phyloP scores from a whole-genome alignment of 768 basidiomycete species.

The Gyrodon lividus region DNA sequence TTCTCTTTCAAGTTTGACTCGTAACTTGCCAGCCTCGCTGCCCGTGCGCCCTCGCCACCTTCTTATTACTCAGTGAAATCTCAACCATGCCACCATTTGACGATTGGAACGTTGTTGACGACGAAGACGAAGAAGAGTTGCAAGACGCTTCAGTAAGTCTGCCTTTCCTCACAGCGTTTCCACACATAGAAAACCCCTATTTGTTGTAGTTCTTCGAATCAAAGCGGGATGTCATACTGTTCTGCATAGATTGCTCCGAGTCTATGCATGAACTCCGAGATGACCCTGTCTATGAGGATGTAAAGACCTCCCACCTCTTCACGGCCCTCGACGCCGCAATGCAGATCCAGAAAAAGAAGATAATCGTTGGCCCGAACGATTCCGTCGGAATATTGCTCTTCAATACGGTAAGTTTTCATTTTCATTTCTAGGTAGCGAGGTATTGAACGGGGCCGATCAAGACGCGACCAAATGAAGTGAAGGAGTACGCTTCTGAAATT shows the following conservation, averaged over 20 bases:
- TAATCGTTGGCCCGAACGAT: constrained; percentile 85
- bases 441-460: constrained; percentile 4
- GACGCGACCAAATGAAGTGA: constrained; percentile 32
- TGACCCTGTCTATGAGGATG: constrained; percentile 61
- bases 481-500: constrained; percentile 50
- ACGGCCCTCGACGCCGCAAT: constrained; percentile 80
- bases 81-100: constrained; percentile 63
- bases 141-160: constrained; percentile 61
- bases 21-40: neutral
- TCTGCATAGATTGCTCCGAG: constrained; percentile 90
- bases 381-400: constrained; percentile 88
- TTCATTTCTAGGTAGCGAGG: neutral
- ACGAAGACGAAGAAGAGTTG: constrained; percentile 81
- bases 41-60: neutral
- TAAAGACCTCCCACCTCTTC: constrained; percentile 73
- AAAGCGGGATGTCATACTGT: constrained; percentile 85
- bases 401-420: constrained; percentile 69
- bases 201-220: constrained; percentile 59
- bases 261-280: constrained; percentile 81
- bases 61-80: neutral
- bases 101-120: constrained; percentile 77
- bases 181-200: constrained; percentile 14
- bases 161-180: constrained; percentile 9
- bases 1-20: constrained; percentile 2
- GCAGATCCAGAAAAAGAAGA: constrained; percentile 88